Base-by-base conservation (phyloP, 2,329 filamentous ascomycete species). In the Cercospora sp. region DNA sequence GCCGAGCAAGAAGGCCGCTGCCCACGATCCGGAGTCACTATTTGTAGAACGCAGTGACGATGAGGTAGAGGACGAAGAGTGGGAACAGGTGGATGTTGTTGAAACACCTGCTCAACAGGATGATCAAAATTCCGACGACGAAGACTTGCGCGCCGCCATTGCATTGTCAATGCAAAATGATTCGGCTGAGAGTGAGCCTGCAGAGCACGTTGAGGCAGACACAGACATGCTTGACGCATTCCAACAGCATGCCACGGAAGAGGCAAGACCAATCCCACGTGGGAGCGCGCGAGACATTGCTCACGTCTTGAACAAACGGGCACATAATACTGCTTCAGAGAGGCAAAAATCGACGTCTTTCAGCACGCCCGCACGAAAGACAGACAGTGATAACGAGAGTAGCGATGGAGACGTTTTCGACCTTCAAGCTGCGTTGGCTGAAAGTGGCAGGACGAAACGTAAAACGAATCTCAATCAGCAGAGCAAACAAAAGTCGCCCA, bases 71-170 rank as follows among this genome's bases (percentile, higher is more conserved):
- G 77, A 79, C 8, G 77, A 78, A n/a, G 80, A 81, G 10, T 80
- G 79, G 74, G 80, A 80, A 65, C 77, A 81, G 53, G 77, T 80
- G 8, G 76, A 78, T 0, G 72, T 60, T 5, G 80, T 84, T 10
- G 83, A 23, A 51, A 51, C 84, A 8, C 76, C 78, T 0, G 72
- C 60, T 6, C 80, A 84, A 9, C 82, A 84, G 7, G 84, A 88
- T 18, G 81, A 84, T 45, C 79, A 82, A 7, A n/a, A 68, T 13
- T 62, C 65, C 12, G 83, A 83, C 13, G 91, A 94, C 18, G 89
- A 91, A 70, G 92, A 97, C 62, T 83, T 98, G 5, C 88, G 88
- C 68, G 86, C 85, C 69, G 94, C 94, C 12, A 97, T 98, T 75
- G 91, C 91, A 1, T 84, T 98, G 79, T 98, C 94, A 5, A 81